phyloP scores from a whole-genome alignment of 495 filamentous ascomycete genomes.

The Penicillium odoratum region DNA sequence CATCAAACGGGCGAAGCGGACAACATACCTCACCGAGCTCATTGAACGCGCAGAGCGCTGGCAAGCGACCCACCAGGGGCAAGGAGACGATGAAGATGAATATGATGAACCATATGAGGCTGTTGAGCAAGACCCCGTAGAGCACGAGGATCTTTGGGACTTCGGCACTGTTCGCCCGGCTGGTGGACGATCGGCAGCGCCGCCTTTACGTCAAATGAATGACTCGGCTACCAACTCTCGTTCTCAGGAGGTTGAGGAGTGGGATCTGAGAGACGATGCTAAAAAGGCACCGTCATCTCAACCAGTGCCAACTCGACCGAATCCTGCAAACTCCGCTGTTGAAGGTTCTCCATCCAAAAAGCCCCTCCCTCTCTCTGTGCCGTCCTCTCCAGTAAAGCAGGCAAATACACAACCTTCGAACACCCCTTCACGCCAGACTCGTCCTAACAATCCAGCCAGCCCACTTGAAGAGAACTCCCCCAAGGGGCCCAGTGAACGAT shows the following conservation, averaged over 20 bases:
- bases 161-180: conserved; percentile 87
- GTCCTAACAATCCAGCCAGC: conserved; percentile 14
- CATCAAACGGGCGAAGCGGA: conserved; percentile 84
- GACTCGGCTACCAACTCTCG: conserved; percentile 70
- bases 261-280: conserved; percentile 42
- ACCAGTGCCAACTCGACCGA: conserved; percentile 4
- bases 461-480: conserved; percentile 11
- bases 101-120: conserved; percentile 47
- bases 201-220: conserved; percentile 63
- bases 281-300: conserved; percentile 26
- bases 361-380: conserved; percentile 17
- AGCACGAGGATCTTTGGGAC: conserved; percentile 78
- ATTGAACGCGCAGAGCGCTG: conserved; percentile 89
- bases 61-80: conserved; percentile 56
- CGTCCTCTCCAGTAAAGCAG: conserved; percentile 1
- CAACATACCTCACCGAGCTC: conserved; percentile 85
- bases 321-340: conserved; percentile 1
- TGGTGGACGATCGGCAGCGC: conserved; percentile 51
- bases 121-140: conserved; percentile 23
- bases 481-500: conserved; percentile 11
- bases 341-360: conserved; percentile 18
- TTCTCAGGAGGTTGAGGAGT: conserved; percentile 42
- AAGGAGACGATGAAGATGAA: conserved; percentile 56
- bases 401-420: neutral
- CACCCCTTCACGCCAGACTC: conserved; percentile 3